Evolutionary conservation across 371 early-diverging fungal species (phyloP), one percentile per base, ranked within the genome.

Genomic region (Rhizomucor miehei): DNA sequence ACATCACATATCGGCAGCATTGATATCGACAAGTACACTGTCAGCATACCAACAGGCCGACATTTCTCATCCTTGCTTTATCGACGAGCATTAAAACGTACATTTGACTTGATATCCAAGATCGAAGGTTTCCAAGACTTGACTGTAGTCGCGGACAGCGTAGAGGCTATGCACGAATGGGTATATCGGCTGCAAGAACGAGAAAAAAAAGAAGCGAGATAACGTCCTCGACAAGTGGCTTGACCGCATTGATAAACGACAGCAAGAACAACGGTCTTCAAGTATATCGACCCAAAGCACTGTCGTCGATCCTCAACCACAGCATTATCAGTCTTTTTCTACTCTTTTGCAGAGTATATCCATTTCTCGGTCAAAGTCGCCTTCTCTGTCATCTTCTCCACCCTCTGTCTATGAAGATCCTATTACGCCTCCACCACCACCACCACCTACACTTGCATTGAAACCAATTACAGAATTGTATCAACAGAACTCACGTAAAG

Each of bases 201-300:
- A 17, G 23, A 24, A 12, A 35, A 39, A n/a, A 20, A 52, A 44
- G 40, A 44, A 46, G 37, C 39, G 23, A 14, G 48, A 51, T 37
- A 37, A 36, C 9, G 51, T 63, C 6, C 55, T 63, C 2, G 58
- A 58, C 13, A 63, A 63, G 53, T 63, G 63, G 63, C 58, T 63
- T 17, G 58, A 63, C 29, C 54, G 57, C 38, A 53, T 57, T 16
- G 58, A 57, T 25, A 23, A 36, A 44, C 51, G 9, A 44, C 39
- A 48, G 20, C 36, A 49, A 17, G 29, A 49, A 40, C 36, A 34
- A 43, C 34, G 17, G 13, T 29, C 21, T 17, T 40, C 51, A 39
- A 40, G 6, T 38, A 5, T 12, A 48, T 52, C 29, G 8, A 29
- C 8, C 8, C 29, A 29, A 29, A 29, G 29, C 29, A 29, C 29